Evolutionary conservation across 192 early-diverging fungal genomes (phyloP).

Genomic region (Chytriomyces sp.): DNA sequence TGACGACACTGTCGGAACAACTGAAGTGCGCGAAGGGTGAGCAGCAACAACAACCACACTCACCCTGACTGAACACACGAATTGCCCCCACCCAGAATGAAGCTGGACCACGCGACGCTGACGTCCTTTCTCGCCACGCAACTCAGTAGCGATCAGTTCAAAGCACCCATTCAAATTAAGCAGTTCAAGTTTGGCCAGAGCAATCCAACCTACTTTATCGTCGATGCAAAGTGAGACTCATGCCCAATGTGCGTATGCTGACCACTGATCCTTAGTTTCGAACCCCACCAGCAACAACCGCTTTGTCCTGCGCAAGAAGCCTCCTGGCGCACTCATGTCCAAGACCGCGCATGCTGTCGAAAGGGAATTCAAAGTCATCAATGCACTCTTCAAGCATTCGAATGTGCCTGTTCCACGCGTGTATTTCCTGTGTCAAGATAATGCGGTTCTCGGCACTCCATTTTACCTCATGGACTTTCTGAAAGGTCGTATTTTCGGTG

Average conservation of each 20-base stretch:
- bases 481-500: slow-evolving; percentile 84
- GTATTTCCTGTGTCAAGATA: slow-evolving; percentile 86
- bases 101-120: slow-evolving; percentile 62
- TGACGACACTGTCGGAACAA: not conserved
- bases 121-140: slow-evolving; percentile 62
- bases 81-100: slow-evolving; percentile 35
- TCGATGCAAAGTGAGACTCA: slow-evolving; percentile 59
- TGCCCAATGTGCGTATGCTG: not conserved
- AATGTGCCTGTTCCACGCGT: slow-evolving; percentile 90
- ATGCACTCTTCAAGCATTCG: slow-evolving; percentile 73
- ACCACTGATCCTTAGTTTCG: not conserved
- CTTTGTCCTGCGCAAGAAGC: slow-evolving; percentile 92
- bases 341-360: slow-evolving; percentile 92
- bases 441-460: slow-evolving; percentile 82
- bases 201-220: slow-evolving; percentile 91
- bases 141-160: slow-evolving; percentile 47
- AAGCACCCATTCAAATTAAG: slow-evolving; percentile 68
- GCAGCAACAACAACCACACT: not conserved
- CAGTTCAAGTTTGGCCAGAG: slow-evolving; percentile 94
- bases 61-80: too few relatives aligned
- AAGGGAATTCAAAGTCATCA: slow-evolving; percentile 82
- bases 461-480: slow-evolving; percentile 98
- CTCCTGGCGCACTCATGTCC: slow-evolving; percentile 81
- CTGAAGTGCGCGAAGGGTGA: slow-evolving; percentile 5
- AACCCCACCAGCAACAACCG: slow-evolving; percentile 53